These are phyloP conservation scores for Huiozyma sinensis DNA, from an alignment of 805 yeast genomes.

Conservation along the genomic window DNA sequence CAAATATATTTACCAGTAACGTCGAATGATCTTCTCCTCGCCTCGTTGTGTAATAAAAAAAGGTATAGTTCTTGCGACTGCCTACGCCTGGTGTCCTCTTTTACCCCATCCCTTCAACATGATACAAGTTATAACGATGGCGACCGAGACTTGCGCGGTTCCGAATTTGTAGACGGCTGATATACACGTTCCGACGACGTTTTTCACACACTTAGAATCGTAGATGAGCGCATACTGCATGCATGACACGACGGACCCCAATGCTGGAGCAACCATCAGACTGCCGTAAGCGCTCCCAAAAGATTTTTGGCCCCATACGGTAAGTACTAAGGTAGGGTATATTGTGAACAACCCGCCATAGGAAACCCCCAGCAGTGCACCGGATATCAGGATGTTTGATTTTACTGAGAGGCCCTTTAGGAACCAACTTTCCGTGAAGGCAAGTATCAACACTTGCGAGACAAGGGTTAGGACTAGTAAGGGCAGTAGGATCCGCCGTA, in stretches of 20 bases:
- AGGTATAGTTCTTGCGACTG: too few species aligned
- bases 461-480: slow-evolving; percentile 29
- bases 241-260: slow-evolving; percentile 64
- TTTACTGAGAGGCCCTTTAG: slow-evolving; percentile 14
- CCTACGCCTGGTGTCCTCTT: not conserved
- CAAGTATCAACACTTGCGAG: slow-evolving; percentile 28
- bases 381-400: slow-evolving; percentile 10
- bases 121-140: slow-evolving; percentile 5
- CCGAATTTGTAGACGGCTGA: slow-evolving; percentile 12
- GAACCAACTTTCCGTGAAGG: slow-evolving; percentile 9
- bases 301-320: slow-evolving; percentile 78
- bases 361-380: slow-evolving; percentile 51
- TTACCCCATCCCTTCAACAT: slow-evolving; percentile 8
- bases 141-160: slow-evolving; percentile 6
- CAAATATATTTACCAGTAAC: too few species aligned
- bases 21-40: too few species aligned
- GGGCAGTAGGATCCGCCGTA: slow-evolving; percentile 25
- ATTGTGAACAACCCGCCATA: slow-evolving; percentile 83
- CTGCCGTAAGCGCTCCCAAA: slow-evolving; percentile 92
- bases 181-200: slow-evolving; percentile 10
- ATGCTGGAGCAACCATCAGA: slow-evolving; percentile 79
- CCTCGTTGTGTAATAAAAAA: too few species aligned
- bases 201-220: slow-evolving; percentile 31
- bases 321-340: slow-evolving; percentile 73
- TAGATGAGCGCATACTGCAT: slow-evolving; percentile 54